Conservation (phyloP, 768 basidiomycete species). For the Crassisporium funariophilum region DNA sequence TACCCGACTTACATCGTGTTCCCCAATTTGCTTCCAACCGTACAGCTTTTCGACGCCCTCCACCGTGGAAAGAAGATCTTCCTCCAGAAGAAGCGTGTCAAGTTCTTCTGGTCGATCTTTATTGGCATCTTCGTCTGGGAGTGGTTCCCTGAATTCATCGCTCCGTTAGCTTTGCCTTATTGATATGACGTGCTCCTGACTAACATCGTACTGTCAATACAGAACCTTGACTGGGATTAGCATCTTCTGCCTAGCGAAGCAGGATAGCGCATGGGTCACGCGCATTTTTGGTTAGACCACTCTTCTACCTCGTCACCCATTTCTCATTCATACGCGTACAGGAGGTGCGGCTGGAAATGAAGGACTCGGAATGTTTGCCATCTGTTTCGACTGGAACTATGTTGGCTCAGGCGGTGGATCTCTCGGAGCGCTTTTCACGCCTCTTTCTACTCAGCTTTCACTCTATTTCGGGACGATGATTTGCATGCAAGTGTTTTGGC, state of each 20-base stretch:
- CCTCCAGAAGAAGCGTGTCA: conserved; percentile 54
- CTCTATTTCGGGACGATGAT: conserved; percentile 49
- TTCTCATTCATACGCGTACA: conserved; percentile 7
- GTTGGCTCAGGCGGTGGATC: conserved; percentile 49
- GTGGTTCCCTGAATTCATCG: conserved; percentile 55
- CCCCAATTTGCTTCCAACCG: conserved; percentile 39
- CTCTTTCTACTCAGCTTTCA: conserved; percentile 56
- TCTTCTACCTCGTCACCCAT: neutral
- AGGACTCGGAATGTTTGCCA: conserved; percentile 59
- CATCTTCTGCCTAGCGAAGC: conserved; percentile 56
- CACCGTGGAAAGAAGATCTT: conserved; percentile 45
- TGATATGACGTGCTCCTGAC: conserved; percentile 1
- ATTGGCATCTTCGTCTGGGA: conserved; percentile 58
- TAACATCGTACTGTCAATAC: conserved; percentile 17
- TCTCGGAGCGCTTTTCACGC: conserved; percentile 50
- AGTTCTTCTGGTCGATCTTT: conserved; percentile 58
- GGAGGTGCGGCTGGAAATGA: conserved; percentile 63
- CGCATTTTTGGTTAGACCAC: conserved; percentile 52
- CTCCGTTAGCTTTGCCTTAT: conserved; percentile 36
- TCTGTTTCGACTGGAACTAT: conserved; percentile 67
- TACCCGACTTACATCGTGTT: conserved; percentile 52
- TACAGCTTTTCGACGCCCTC: conserved; percentile 45
- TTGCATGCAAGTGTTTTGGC: conserved; percentile 45
- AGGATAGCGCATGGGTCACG: conserved; percentile 50
- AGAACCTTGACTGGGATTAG: conserved; percentile 62